A percentile compares a stretch with the other conserved stretches of the same genome.
Conservation (phyloP, 768 basidiomycete species). For the Mrakia hoshinonis region DNA sequence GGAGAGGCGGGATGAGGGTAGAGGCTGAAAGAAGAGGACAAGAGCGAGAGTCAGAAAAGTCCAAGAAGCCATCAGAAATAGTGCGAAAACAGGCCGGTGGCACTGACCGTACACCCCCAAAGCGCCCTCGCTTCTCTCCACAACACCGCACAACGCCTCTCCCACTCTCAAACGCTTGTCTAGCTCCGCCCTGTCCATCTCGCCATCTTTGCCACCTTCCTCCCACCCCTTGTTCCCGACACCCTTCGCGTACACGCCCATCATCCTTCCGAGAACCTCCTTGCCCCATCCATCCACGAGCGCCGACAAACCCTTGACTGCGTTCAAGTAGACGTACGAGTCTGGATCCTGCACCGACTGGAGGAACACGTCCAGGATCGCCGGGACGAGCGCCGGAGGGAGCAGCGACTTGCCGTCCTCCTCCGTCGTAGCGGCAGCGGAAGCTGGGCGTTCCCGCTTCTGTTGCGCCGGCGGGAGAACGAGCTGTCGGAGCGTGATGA, state of each 20-base stretch:
- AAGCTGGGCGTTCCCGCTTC: conserved; percentile 33
- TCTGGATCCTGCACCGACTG: conserved; percentile 81
- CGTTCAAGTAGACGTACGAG: conserved; percentile 89
- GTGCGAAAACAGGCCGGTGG: not conserved
- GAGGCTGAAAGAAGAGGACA: not conserved
- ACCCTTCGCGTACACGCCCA: conserved; percentile 52
- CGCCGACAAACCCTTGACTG: conserved; percentile 76
- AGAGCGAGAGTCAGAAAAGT: not conserved
- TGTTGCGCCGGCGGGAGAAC: conserved; percentile 45
- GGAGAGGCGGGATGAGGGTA: conserved; percentile 60
- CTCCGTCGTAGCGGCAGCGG: conserved; percentile 13
- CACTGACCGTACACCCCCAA: conserved; percentile 59
- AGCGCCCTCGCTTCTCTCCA: conserved; percentile 61
- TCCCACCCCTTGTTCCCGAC: conserved; percentile 40
- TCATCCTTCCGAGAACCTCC: conserved; percentile 58
- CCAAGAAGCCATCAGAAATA: no score
- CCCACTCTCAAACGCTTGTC: conserved; percentile 69
- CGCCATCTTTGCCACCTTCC: conserved; percentile 48
- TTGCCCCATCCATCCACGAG: conserved; percentile 71
- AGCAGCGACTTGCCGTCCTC: conserved; percentile 41
- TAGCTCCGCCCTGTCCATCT: conserved; percentile 48
- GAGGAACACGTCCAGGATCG: conserved; percentile 77
- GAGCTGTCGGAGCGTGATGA: conserved; percentile 70
- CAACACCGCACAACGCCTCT: conserved; percentile 71
- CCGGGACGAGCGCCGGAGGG: conserved; percentile 58